Conservation (phyloP, 2,329 filamentous ascomycete species). For the Colletotrichum graminicola region DNA sequence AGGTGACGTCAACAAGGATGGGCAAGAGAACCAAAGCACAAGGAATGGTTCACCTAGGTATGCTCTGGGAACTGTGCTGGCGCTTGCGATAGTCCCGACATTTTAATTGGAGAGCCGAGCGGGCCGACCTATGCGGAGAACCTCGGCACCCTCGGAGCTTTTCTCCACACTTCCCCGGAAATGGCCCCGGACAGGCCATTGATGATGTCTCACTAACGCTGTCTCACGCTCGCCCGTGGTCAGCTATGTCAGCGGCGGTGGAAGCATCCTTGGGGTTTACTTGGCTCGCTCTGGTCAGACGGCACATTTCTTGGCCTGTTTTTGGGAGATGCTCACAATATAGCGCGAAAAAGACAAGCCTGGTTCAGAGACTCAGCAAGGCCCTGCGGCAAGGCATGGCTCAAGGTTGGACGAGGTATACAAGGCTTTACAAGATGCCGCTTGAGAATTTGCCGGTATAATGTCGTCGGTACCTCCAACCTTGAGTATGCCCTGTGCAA, state of each 20-base stretch:
- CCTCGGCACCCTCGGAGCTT: conserved; percentile 22
- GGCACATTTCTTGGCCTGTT: neutral
- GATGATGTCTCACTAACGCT: neutral
- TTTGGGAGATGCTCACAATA: neutral
- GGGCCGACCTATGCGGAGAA: conserved; percentile 18
- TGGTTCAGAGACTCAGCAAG: neutral
- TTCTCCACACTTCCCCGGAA: conserved; percentile 25
- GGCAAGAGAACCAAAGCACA: neutral
- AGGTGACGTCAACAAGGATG: conserved; percentile 33
- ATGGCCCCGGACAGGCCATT: neutral
- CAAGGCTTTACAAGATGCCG: neutral
- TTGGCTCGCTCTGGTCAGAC: neutral
- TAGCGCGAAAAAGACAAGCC: neutral
- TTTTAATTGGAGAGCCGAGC: conserved; percentile 24
- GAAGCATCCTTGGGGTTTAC: neutral
- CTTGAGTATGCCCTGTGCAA: neutral
- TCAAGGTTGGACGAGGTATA: neutral
- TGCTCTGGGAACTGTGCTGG: conserved; percentile 3
- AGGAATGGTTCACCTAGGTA: neutral
- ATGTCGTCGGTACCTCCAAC: neutral
- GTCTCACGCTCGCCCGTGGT: neutral
- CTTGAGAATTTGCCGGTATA: neutral
- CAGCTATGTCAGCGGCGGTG: conserved; percentile 16
- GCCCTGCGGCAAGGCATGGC: neutral
- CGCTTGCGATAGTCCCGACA: conserved; percentile 1